Evolutionary conservation across 768 basidiomycete species (phyloP).

Genomic region (Boletus tomentosulus): DNA sequence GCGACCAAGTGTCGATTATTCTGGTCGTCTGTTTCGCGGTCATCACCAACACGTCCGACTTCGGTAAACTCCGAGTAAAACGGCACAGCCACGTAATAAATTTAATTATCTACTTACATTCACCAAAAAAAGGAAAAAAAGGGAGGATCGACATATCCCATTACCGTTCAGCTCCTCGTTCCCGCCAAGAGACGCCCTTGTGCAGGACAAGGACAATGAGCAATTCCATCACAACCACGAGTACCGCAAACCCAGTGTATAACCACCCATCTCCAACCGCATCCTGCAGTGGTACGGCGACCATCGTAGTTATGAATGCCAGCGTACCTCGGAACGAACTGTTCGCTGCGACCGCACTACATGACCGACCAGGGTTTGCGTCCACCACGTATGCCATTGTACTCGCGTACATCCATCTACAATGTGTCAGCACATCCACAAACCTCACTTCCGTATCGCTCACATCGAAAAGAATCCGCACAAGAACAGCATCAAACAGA

Average conservation of each 20-base stretch:
- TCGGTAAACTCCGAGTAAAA: constrained; percentile 18
- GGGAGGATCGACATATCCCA: too few species aligned
- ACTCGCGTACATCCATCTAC: constrained; percentile 58
- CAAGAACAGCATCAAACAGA: constrained; percentile 69
- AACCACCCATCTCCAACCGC: constrained; percentile 76
- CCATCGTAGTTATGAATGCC: constrained; percentile 67
- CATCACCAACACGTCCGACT: constrained; percentile 20
- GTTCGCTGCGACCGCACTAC: constrained; percentile 72
- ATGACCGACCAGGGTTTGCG: constrained; percentile 76
- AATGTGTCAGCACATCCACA: constrained; percentile 1
- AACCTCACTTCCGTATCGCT: constrained; percentile 19
- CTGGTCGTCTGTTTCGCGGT: constrained; percentile 19
- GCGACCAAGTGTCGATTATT: constrained; percentile 23
- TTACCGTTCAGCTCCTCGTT: constrained; percentile 12
- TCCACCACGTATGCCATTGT: constrained; percentile 86
- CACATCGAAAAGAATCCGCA: constrained; percentile 75
- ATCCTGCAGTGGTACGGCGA: constrained; percentile 72
- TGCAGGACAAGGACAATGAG: constrained; percentile 56
- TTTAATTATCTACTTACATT: constrained; percentile 2
- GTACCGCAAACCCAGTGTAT: constrained; percentile 61
- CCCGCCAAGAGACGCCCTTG: constrained; percentile 61
- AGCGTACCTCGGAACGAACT: constrained; percentile 67
- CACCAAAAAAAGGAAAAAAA: not conserved
- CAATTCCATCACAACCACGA: constrained; percentile 50
- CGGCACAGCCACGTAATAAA: constrained; percentile 15